Evolutionary conservation across 352 stramenopile species (phyloP).

Genomic region (Globisporangium alternatum): DNA sequence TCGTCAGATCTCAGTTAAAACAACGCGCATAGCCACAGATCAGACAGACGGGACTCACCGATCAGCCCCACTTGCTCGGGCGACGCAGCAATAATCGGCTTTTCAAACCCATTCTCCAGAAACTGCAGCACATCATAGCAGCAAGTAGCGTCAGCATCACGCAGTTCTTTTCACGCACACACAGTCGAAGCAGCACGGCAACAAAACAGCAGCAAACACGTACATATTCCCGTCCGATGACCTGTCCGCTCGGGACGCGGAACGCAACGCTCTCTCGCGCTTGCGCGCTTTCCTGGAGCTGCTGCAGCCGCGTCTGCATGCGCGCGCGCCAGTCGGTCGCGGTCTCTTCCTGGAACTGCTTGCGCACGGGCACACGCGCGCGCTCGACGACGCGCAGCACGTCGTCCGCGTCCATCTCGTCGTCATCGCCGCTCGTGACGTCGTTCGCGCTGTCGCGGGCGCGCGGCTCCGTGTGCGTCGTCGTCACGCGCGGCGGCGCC

Average conservation of each 20-base stretch:
- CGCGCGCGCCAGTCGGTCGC: constrained; percentile 18
- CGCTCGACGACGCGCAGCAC: neutral
- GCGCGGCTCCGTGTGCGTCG: neutral
- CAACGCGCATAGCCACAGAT: neutral
- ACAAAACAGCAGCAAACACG: neutral
- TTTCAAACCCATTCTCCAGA: constrained; percentile 23
- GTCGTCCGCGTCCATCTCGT: constrained; percentile 1
- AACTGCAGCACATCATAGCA: constrained; percentile 18
- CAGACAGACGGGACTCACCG: constrained; percentile 13
- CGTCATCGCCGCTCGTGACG: constrained; percentile 8
- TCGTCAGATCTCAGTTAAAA: neutral
- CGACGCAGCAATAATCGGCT: constrained; percentile 21
- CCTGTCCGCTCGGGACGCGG: neutral
- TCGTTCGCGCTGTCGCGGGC: constrained; percentile 9
- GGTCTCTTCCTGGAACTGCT: constrained; percentile 14
- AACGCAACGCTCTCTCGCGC: neutral
- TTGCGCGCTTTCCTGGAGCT: neutral
- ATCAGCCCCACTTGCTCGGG: constrained; percentile 25
- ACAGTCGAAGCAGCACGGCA: neutral
- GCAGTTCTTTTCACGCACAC: neutral
- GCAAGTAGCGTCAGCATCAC: neutral
- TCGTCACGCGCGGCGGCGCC: neutral
- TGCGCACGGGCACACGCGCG: constrained; percentile 8
- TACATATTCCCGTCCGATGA: constrained; percentile 11
- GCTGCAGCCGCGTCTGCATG: constrained; percentile 25